These are phyloP conservation scores for Gomphus bonarii DNA, from an alignment of 1,284 basidiomycete genomes.

Conservation along the genomic window DNA sequence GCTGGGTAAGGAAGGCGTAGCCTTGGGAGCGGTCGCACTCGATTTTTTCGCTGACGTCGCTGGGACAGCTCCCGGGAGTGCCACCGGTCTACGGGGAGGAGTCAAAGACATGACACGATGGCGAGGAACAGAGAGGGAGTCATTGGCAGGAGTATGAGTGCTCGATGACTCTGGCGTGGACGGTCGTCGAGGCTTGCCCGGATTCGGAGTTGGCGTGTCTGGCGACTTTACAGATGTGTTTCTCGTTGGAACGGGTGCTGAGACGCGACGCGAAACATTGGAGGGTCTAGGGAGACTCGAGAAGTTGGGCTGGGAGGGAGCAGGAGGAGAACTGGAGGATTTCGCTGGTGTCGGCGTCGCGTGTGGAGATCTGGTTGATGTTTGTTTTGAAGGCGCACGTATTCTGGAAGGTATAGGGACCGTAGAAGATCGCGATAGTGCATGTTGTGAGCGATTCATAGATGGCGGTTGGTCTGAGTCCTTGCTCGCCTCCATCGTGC, in stretches of 20 bases:
- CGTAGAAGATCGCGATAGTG: background rate
- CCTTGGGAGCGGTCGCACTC: background rate
- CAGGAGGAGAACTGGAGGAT: constrained; percentile 12
- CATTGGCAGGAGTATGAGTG: background rate
- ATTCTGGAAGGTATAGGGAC: background rate
- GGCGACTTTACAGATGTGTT: background rate
- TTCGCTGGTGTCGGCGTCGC: constrained; percentile 17
- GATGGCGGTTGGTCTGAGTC: background rate
- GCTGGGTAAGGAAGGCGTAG: background rate
- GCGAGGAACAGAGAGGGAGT: background rate
- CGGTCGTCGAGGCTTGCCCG: background rate
- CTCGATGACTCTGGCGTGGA: constrained; percentile 3
- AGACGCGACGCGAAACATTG: constrained; percentile 3
- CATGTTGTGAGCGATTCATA: background rate
- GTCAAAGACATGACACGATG: constrained; percentile 6
- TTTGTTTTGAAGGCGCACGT: background rate
- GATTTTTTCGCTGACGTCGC: background rate
- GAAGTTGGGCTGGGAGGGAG: constrained; percentile 16
- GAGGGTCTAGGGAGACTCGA: constrained; percentile 9
- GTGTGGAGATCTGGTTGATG: constrained; percentile 14
- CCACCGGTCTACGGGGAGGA: background rate
- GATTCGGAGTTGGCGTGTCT: background rate
- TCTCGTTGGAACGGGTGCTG: background rate
- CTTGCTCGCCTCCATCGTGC: background rate
- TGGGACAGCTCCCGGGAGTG: background rate